These are phyloP conservation scores for Erucastrum elatum DNA, from an alignment of 345 rosid genomes.

Conservation along the genomic window DNA sequence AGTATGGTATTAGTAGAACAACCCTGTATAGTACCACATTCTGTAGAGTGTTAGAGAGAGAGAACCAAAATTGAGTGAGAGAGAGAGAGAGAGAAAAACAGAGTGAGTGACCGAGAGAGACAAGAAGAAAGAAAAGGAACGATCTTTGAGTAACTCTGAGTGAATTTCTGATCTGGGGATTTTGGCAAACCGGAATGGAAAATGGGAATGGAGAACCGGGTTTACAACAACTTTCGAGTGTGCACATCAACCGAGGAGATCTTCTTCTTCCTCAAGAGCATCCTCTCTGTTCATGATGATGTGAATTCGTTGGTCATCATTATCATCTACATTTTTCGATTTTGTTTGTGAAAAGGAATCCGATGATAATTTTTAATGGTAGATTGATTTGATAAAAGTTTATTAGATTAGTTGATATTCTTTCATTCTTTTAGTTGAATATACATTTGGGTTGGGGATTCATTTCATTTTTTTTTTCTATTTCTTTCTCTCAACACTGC, in stretches of 20 bases:
- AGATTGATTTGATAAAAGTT: conserved; percentile 41
- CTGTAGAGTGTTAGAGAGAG: conserved; percentile 43
- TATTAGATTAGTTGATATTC: conserved; percentile 51
- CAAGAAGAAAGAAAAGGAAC: conserved; percentile 5
- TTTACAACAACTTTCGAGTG: conserved; percentile 26
- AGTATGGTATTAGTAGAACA: conserved; percentile 36
- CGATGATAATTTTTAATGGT: conserved; percentile 76
- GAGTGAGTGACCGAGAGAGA: not conserved
- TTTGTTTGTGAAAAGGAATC: conserved; percentile 69
- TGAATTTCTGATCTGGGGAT: conserved; percentile 22
- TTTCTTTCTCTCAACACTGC: conserved; percentile 3
- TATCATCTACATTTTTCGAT: conserved; percentile 45
- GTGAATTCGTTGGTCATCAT: conserved; percentile 39
- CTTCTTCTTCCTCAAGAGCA: conserved; percentile 36
- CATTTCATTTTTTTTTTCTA: conserved; percentile 17
- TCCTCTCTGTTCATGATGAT: conserved; percentile 45
- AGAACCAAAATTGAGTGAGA: conserved; percentile 17
- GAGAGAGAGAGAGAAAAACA: conserved; percentile 16
- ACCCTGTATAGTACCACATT: conserved; percentile 31
- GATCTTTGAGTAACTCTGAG: conserved; percentile 23
- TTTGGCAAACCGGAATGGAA: conserved; percentile 38
- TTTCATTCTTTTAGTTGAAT: conserved; percentile 63
- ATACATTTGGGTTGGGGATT: conserved; percentile 5
- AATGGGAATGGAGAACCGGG: conserved; percentile 49
- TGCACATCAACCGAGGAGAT: conserved; percentile 43